Evolutionary conservation across 768 basidiomycete genomes (phyloP).

Genomic region (Mrakia hoshinonis): DNA sequence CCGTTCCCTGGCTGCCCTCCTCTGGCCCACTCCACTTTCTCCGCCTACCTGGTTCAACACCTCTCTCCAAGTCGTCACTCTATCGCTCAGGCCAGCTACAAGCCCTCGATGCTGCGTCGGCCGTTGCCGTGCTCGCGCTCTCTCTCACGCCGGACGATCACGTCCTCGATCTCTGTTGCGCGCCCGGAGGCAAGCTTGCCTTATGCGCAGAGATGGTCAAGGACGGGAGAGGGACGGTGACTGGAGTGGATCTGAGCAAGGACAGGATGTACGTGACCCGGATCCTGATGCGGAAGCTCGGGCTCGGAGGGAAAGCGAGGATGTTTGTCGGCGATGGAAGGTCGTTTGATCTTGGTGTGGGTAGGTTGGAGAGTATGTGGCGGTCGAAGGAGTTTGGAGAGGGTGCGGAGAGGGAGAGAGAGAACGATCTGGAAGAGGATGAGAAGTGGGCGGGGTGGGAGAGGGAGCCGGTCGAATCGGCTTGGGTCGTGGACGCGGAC

Average conservation of each 20-base stretch:
- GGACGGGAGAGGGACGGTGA: conserved; percentile 20
- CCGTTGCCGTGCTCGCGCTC: conserved; percentile 27
- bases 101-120: conserved; percentile 27
- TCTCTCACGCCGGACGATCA: conserved; percentile 12
- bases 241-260: conserved; percentile 19
- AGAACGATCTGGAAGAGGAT: neutral
- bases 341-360: conserved; percentile 19
- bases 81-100: conserved; percentile 17
- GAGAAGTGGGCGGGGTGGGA: neutral
- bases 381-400: conserved; percentile 7
- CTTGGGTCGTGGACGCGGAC: neutral
- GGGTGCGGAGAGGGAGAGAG: conserved; percentile 5
- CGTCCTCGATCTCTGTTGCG: conserved; percentile 28
- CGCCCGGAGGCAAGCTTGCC: conserved; percentile 24
- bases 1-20: conserved; percentile 19
- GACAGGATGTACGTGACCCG: conserved; percentile 1
- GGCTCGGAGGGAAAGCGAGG: neutral
- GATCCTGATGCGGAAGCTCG: neutral
- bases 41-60: conserved; percentile 15
- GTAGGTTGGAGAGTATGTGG: conserved; percentile 9
- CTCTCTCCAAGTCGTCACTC: neutral
- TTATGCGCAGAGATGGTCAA: conserved; percentile 11
- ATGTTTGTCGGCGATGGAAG: conserved; percentile 19
- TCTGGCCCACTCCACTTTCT: conserved; percentile 14
- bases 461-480: neutral